These are phyloP conservation scores for Yamadazyma phyllophila DNA, from an alignment of 805 yeast genomes.

Conservation along the genomic window DNA sequence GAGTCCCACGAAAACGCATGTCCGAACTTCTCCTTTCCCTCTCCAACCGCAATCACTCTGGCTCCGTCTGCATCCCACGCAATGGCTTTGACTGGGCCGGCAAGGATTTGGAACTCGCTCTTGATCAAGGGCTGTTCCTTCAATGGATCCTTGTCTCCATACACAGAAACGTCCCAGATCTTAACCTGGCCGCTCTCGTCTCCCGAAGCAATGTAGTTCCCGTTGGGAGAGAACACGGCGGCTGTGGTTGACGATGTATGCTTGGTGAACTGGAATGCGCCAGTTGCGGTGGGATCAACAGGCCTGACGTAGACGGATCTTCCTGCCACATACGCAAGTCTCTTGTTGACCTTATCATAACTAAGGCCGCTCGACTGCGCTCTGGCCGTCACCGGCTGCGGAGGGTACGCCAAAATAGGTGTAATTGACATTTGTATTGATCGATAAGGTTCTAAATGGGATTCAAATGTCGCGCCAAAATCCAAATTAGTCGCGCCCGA, in stretches of 20 bases:
- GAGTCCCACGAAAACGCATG: conserved; percentile 92
- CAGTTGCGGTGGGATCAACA: conserved; percentile 46
- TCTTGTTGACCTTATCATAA: conserved; percentile 64
- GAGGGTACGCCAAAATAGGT: conserved; percentile 50
- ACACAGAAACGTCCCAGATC: conserved; percentile 68
- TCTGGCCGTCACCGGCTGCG: conserved; percentile 76
- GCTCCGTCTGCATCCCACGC: conserved; percentile 91
- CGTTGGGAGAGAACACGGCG: conserved; percentile 85
- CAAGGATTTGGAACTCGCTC: conserved; percentile 75
- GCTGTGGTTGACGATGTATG: conserved; percentile 76
- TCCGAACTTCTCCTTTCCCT: conserved; percentile 88
- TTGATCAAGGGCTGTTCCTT: conserved; percentile 46
- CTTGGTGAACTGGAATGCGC: conserved; percentile 61
- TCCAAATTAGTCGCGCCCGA: not conserved
- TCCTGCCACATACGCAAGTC: conserved; percentile 80
- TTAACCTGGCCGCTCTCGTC: conserved; percentile 88
- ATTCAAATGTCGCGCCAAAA: too few relatives aligned
- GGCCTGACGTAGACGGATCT: conserved; percentile 74
- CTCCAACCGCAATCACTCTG: conserved; percentile 90
- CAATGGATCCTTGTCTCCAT: conserved; percentile 29
- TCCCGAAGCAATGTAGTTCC: conserved; percentile 87
- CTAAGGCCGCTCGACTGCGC: conserved; percentile 71
- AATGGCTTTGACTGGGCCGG: conserved; percentile 77
- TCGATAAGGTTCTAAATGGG: too few relatives aligned
- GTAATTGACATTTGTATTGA: conserved; percentile 24